Base-by-base conservation (phyloP, 306 rosid species). In the Urtica urens region DNA sequence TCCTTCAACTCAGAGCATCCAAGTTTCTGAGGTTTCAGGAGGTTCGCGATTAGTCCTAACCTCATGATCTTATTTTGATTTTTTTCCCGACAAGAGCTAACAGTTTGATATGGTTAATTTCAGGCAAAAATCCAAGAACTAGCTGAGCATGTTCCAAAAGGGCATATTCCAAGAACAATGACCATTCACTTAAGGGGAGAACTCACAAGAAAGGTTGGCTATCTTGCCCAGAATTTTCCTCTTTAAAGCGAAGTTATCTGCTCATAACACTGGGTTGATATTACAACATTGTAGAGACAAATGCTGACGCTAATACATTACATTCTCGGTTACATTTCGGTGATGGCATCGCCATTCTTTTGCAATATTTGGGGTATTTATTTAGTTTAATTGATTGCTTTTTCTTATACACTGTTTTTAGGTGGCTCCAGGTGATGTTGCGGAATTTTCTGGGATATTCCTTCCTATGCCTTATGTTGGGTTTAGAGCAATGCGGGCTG, bases 101-200 rank as follows among this genome's bases (percentile, higher is more conserved):
- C 15, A 14, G 35, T 48, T n/a, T 38, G 43, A 65, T 38, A 42
- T 52, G 56, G 59, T 68, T 25, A 60, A 64, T 51, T 77, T 72
- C 87, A 92, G 99, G 99, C 94, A 13, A 92, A 92, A 81, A 67
- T 92, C 67, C 96, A 92, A 72, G 99, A 92, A 66, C 78, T 92
- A 65, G 63, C 99, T 60, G 99, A 92, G 39, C 94, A 92, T 67
- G 96, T 92, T 40, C 99, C 99, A 25, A 92, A 92, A 68, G 99
- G 99, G 35, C 99, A 92, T 59, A 85, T 92, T 67, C 96, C 99
- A 24, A 73, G 99, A 51, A 66, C 99, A 58, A 85, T 92, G 96
- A 74, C 96, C 16, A 87, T 82, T 51, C 99, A 82, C 72, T 73
- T 92, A n/a, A 71, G 96, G 71, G 99, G 99, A 59, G 99, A 92